Evolutionary conservation across 2,329 filamentous ascomycete genomes (phyloP), one percentile per base, ranked within the genome.

Genomic region (Aspergillus calidoustus): DNA sequence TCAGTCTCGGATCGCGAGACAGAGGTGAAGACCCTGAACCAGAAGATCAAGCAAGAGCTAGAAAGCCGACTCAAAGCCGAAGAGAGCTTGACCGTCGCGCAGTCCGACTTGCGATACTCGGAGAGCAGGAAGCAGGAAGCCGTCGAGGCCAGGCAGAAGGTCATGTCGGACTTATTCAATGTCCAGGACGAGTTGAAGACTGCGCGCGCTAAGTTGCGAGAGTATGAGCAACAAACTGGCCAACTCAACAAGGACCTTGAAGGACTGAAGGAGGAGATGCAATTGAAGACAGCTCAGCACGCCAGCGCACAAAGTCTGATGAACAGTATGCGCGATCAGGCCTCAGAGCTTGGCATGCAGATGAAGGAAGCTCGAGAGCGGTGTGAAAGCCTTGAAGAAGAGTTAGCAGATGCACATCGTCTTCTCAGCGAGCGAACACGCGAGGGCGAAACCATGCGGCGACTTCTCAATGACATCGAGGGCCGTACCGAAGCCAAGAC

Each of bases 381-480:
- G 67, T 90, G 89, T 44, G 93, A 97, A 71, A 91, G 89, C 61
- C 81, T 98, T 0, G 94, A 97, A 72, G 95, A 99, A 77, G 95
- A 99, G 76, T 83, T 98, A 1, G 87, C 88, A 1, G 95, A 99
- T 76, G 90, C 93, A 3, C 93, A 96, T 74, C 87, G 92, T 61
- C 85, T 97, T 63, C 84, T 99, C 2, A 88, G 87, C 56, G 95
- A 99, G 77, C 89, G 95, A 28, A 94, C 92, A 4, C 87, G 95
- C 48, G 95, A 99, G 78, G 91, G 89, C 28, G 94, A 98, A 80
- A 97, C 92, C 0, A 98, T 99, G 93, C 88, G 95, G 38, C 85
- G 93, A 53, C 84, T 98, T 62, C 82, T 99, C 13, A 89, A 89
- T 17, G 94, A 98, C 67, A 91, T 93, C 8, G 92, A 98, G 74